Evolutionary conservation across 371 early-diverging fungal species (phyloP).

Genomic region (Actinomucor elegans): DNA sequence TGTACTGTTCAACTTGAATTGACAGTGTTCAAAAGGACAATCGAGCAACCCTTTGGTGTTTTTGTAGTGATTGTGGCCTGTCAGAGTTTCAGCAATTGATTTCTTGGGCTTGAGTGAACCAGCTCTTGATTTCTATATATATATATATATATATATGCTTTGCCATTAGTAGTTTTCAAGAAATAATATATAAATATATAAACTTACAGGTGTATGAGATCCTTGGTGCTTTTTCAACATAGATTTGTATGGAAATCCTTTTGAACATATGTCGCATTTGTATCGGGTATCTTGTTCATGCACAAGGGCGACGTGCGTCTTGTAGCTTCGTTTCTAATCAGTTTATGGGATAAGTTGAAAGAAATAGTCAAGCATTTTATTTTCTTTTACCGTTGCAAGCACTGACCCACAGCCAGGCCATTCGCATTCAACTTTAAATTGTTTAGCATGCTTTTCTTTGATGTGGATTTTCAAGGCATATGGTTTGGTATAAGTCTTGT

Average conservation of each 20-base stretch:
- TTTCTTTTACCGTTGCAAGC: slow-evolving; percentile 33
- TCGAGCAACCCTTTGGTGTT: slow-evolving; percentile 5
- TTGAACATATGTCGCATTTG: slow-evolving; percentile 52
- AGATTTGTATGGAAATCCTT: slow-evolving; percentile 59
- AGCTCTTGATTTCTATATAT: not conserved
- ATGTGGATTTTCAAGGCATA: slow-evolving; percentile 42
- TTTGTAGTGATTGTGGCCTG: slow-evolving; percentile 16
- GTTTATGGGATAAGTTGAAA: not conserved
- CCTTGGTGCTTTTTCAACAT: slow-evolving; percentile 48
- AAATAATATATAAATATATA: too few relatives aligned
- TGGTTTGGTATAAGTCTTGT: slow-evolving; percentile 41
- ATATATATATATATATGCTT: not conserved
- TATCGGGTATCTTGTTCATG: slow-evolving; percentile 41
- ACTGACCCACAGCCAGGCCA: slow-evolving; percentile 48
- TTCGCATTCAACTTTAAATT: slow-evolving; percentile 31
- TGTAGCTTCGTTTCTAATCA: slow-evolving; percentile 26
- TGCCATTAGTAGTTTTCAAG: not conserved
- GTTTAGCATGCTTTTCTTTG: slow-evolving; percentile 34
- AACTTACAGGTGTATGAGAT: slow-evolving; percentile 26
- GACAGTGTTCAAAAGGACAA: slow-evolving; percentile 28
- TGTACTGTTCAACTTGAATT: slow-evolving; percentile 14
- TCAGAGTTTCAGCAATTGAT: slow-evolving; percentile 19
- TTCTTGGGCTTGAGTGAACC: slow-evolving; percentile 2
- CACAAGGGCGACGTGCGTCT: slow-evolving; percentile 36
- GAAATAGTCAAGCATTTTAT: too few relatives aligned